Conservation (phyloP, 2,329 filamentous ascomycete genomes). For the Cercospora sp. region DNA sequence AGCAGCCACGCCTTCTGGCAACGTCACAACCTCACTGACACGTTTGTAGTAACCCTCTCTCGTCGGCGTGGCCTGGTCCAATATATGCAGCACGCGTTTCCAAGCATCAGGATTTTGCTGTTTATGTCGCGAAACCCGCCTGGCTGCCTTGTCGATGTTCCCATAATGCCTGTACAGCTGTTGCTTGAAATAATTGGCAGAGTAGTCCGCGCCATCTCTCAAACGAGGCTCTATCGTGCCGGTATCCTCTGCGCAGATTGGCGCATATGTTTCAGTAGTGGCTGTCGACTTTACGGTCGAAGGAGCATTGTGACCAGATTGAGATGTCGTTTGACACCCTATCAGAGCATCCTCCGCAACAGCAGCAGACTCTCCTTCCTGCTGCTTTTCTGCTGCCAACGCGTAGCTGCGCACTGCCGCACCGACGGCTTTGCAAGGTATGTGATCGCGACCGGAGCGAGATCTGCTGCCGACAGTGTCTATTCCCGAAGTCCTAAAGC, state of each 20-base stretch:
- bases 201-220: neutral
- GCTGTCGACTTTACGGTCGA: neutral
- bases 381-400: neutral
- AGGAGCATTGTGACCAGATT: neutral
- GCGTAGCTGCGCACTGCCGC: neutral
- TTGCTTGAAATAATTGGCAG: neutral
- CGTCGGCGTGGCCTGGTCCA: slow-evolving; percentile 22
- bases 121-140: slow-evolving; percentile 4
- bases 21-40: slow-evolving; percentile 26
- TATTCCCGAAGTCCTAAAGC: neutral
- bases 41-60: slow-evolving; percentile 19
- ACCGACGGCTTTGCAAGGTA: neutral
- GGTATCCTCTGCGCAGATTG: neutral
- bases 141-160: neutral
- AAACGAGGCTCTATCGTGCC: neutral
- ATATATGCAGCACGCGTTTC: slow-evolving; percentile 19
- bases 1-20: slow-evolving; percentile 25
- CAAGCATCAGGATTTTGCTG: slow-evolving; percentile 20
- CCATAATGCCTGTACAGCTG: neutral
- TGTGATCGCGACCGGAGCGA: neutral
- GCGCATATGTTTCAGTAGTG: neutral
- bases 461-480: neutral
- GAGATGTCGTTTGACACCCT: neutral
- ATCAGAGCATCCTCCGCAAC: neutral
- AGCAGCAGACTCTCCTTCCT: neutral